A percentile compares a stretch with the other conserved stretches of the same genome.
Evolutionary conservation across 1,284 basidiomycete species (phyloP).

Genomic region (Rhodotorula sp.): DNA sequence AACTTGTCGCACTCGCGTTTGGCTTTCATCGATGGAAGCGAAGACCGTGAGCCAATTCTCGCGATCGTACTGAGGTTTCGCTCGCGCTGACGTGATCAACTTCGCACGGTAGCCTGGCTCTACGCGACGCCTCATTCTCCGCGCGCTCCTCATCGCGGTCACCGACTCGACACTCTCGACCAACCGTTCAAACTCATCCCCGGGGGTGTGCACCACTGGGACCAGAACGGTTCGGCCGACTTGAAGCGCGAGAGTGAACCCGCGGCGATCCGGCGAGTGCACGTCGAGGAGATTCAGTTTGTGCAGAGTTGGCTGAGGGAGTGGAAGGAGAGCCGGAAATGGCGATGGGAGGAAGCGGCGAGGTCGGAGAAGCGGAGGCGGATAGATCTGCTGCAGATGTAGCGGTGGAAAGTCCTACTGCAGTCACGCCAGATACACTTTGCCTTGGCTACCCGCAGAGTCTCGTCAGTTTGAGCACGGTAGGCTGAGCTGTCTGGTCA

Average conservation of each 20-base stretch:
- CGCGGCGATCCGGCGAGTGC: constrained; percentile 60
- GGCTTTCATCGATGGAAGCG: constrained; percentile 43
- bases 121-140: constrained; percentile 58
- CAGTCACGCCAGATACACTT: no score
- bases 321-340: constrained; percentile 27
- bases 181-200: constrained; percentile 85
- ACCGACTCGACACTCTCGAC: constrained; percentile 66
- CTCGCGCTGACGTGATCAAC: no score
- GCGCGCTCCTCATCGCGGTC: constrained; percentile 58
- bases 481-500: no score
- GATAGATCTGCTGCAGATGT: no score
- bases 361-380: no score
- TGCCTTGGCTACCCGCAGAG: no score
- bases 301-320: constrained; percentile 78
- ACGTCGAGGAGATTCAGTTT: constrained; percentile 75
- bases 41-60: constrained; percentile 35
- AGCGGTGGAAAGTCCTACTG: no score
- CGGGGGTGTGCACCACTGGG: constrained; percentile 85
- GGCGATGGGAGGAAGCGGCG: not conserved
- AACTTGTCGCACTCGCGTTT: constrained; percentile 31
- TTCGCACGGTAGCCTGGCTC: constrained; percentile 35
- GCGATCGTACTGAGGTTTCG: no score
- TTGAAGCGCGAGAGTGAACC: constrained; percentile 63
- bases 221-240: constrained; percentile 47
- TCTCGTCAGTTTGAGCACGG: no score